Conservation (phyloP, 768 basidiomycete genomes). For the Suillus americanus region DNA sequence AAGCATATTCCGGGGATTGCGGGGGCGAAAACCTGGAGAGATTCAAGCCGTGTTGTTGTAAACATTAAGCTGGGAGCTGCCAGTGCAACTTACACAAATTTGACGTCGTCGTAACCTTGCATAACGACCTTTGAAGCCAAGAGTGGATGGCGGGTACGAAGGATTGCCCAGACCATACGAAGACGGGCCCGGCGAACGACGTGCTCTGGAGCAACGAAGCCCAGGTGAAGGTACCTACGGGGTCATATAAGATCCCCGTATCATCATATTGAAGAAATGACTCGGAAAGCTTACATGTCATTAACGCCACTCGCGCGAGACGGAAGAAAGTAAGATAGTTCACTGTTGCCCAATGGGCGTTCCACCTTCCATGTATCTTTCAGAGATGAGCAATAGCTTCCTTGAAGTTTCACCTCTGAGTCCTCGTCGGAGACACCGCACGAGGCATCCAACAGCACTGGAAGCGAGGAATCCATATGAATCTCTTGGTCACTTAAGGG, state of each 20-base stretch:
- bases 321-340: constrained; percentile 78
- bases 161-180: constrained; percentile 65
- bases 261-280: not conserved
- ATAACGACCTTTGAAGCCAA: constrained; percentile 63
- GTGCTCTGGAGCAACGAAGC: constrained; percentile 49
- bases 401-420: not conserved
- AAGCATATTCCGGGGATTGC: constrained; percentile 39
- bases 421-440: not conserved
- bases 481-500: not conserved
- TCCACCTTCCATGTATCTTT: constrained; percentile 27
- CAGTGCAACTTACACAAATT: constrained; percentile 55
- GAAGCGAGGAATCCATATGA: constrained; percentile 1
- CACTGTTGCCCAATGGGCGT: constrained; percentile 69
- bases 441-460: constrained; percentile 1
- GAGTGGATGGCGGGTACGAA: constrained; percentile 69
- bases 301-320: constrained; percentile 80
- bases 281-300: constrained; percentile 62
- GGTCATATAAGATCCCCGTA: not conserved
- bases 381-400: not conserved
- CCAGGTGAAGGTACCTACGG: constrained; percentile 77
- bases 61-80: not conserved
- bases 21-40: constrained; percentile 47
- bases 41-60: not conserved
- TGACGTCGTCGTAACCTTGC: constrained; percentile 60
- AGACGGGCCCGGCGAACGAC: constrained; percentile 50